Percentiles rank a stretch among this genome's conserved stretches.
Evolutionary conservation across 2,329 filamentous ascomycete genomes (phyloP).

Genomic region (Emmonsiellopsis sp.): DNA sequence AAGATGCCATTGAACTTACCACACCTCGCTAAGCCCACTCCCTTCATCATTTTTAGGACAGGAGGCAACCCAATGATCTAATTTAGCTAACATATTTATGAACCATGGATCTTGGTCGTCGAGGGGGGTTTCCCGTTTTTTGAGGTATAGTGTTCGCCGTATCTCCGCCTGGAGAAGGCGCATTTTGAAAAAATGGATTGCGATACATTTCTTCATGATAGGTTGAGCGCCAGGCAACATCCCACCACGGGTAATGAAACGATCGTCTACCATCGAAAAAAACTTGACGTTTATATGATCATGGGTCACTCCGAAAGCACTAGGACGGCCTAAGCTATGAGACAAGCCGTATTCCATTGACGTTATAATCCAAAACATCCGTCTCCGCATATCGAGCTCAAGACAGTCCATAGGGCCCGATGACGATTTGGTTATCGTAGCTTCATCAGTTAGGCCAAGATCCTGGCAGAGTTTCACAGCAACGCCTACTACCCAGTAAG

Average conservation of each 20-base stretch:
- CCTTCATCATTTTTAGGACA: constrained; percentile 63
- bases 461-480: constrained; percentile 84
- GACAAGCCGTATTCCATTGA: constrained; percentile 85
- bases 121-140: constrained; percentile 65
- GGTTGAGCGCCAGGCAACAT: constrained; percentile 59
- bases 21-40: constrained; percentile 65
- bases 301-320: constrained; percentile 69
- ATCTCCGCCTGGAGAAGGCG: constrained; percentile 80
- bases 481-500: constrained; percentile 87
- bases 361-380: constrained; percentile 78
- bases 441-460: constrained; percentile 77
- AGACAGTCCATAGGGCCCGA: constrained; percentile 56
- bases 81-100: constrained; percentile 63
- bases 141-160: constrained; percentile 73
- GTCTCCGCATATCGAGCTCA: constrained; percentile 79
- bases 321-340: constrained; percentile 78
- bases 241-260: constrained; percentile 68
- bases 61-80: constrained; percentile 68
- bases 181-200: constrained; percentile 93
- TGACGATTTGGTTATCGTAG: constrained; percentile 62
- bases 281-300: constrained; percentile 80
- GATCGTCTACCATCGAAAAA: constrained; percentile 73
- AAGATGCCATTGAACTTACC: constrained; percentile 46
- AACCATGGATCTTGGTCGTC: constrained; percentile 86
- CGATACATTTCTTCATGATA: constrained; percentile 75